Evolutionary conservation across 1,284 basidiomycete species (phyloP), one percentile per base, ranked within the genome.

Genomic region (Meripilus lineatus): DNA sequence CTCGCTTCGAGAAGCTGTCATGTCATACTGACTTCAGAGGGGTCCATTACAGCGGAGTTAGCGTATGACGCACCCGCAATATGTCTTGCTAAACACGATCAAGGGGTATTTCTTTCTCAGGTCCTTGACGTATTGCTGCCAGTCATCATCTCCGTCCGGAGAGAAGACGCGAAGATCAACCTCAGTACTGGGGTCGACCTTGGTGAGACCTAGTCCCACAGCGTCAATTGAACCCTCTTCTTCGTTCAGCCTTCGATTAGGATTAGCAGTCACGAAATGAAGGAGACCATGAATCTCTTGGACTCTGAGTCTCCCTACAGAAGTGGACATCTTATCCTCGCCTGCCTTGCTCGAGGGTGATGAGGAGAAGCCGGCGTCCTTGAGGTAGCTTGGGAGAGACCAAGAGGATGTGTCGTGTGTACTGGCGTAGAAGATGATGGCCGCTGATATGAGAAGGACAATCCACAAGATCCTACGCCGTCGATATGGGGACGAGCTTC

Each of bases 71-170:
- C 50, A 80, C 84, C 78, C 79, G 73, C 88, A 90, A 56, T 79
- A 84, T 15, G 84, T 85, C 72, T 90, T 91, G 70, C 87, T 89
- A 56, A 91, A 90, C 13, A 90, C 78, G 38, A 90, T 70, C 3
- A 90, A 62, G 5, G 89, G 89, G 48, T 75, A 71, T 32, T 76
- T 62, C 18, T 70, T 57, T 36, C 74, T 67, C 45, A 87, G 57
- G 23, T 53, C 58, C 39, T 58, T 58, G 18, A 71, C 59, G 40
- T 77, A 68, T 41, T 67, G 62, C 15, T 54, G 52, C 83, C 84
- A 86, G 36, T 74, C 65, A 7, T 56, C 60, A 40, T 61, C 58
- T 1, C 63, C 62, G 28, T 64, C 62, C 25, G 59, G 62, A 37
- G 74, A 67, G 54, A 84, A 88, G 40, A 78, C 68, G 3, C 64